Evolutionary conservation across 768 basidiomycete species (phyloP).

Genomic region (Roridomyces roridus): DNA sequence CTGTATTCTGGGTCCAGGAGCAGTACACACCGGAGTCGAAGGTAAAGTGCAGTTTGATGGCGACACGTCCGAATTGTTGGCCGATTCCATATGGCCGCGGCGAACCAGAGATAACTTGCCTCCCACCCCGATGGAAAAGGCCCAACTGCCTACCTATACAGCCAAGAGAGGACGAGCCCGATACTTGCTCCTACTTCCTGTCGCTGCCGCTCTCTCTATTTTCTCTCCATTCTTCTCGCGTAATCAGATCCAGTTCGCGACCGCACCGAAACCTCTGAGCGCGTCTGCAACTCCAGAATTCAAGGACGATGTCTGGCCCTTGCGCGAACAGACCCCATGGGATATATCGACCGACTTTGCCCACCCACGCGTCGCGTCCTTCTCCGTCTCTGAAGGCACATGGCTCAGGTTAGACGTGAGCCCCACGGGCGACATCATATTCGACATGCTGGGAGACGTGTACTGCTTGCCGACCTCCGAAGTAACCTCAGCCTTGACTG

Average conservation of each 20-base stretch:
- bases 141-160: neutral
- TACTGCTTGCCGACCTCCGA: slow-evolving; percentile 61
- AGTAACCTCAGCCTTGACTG: slow-evolving; percentile 33
- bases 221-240: slow-evolving; percentile 33
- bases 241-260: slow-evolving; percentile 27
- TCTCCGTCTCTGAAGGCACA: slow-evolving; percentile 76
- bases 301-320: slow-evolving; percentile 60
- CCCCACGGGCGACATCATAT: slow-evolving; percentile 74
- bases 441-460: slow-evolving; percentile 77
- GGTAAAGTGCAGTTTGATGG: too few relatives aligned
- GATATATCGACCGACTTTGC: slow-evolving; percentile 80
- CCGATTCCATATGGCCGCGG: too few relatives aligned
- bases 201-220: slow-evolving; percentile 39
- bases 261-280: slow-evolving; percentile 27
- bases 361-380: slow-evolving; percentile 69
- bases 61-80: too few relatives aligned
- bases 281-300: slow-evolving; percentile 41
- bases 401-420: slow-evolving; percentile 80
- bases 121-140: neutral
- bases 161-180: neutral
- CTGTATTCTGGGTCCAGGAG: neutral
- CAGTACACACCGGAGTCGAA: too few relatives aligned
- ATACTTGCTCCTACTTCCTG: slow-evolving; percentile 32
- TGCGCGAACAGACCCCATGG: slow-evolving; percentile 66
- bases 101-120: neutral